A percentile compares a stretch with the other conserved stretches of the same genome.
These are phyloP conservation scores for Neodidymelliopsis sp. DNA, from an alignment of 2,329 filamentous ascomycete genomes.

Conservation along the genomic window DNA sequence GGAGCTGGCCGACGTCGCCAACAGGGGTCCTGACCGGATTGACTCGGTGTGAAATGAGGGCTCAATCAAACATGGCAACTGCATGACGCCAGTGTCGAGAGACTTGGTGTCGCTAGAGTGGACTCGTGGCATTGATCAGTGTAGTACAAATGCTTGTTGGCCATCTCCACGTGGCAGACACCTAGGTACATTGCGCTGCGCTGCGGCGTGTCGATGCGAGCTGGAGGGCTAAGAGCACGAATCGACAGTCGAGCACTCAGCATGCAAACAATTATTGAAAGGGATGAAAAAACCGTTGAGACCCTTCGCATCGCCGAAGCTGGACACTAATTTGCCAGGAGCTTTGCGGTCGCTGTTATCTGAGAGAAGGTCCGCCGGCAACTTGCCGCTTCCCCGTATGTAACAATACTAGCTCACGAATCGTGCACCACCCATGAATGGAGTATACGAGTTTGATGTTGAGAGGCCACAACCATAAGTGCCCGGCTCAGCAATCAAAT, in stretches of 20 bases:
- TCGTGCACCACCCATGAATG: conserved; percentile 5
- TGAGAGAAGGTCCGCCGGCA: conserved; percentile 15
- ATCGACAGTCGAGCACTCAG: conserved; percentile 4
- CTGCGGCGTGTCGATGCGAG: conserved; percentile 7
- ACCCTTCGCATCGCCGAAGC: neutral
- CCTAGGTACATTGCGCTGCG: conserved; percentile 7
- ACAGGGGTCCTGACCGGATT: conserved; percentile 8
- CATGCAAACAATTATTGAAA: conserved; percentile 3
- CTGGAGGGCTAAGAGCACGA: neutral
- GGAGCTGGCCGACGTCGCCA: conserved; percentile 3
- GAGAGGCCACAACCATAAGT: neutral
- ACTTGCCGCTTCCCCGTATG: conserved; percentile 14
- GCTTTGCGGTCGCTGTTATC: conserved; percentile 14
- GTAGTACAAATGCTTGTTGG: conserved; percentile 16
- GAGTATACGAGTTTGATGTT: neutral
- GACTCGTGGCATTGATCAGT: conserved; percentile 16
- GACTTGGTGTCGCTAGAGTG: conserved; percentile 13
- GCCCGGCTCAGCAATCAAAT: neutral
- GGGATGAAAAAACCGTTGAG: neutral
- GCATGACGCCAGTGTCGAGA: conserved; percentile 14
- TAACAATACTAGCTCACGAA: conserved; percentile 1
- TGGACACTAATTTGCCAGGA: conserved; percentile 14
- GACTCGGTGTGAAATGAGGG: conserved; percentile 15
- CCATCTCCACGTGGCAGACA: conserved; percentile 17
- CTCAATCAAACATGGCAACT: conserved; percentile 15